Conservation (phyloP, 2,329 filamentous ascomycete genomes). For the Fusarium pseudonygamai region DNA sequence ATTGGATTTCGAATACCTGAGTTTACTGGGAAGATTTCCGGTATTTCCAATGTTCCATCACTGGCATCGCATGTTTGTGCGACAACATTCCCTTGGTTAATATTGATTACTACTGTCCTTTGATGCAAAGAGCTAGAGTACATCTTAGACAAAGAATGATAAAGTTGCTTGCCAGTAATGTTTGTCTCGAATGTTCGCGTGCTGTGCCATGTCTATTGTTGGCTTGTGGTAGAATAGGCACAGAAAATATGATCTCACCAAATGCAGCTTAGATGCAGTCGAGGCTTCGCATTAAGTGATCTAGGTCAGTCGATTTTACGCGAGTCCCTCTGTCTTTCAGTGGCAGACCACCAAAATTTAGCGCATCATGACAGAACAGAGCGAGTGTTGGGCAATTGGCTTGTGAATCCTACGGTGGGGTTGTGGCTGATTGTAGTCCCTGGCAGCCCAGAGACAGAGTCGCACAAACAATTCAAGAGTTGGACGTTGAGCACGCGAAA, state of each 20-base stretch:
- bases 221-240: background rate
- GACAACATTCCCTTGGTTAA: background rate
- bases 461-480: background rate
- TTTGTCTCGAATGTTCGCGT: background rate
- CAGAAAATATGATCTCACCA: background rate
- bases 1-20: background rate
- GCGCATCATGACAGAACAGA: background rate
- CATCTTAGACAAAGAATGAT: background rate
- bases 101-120: background rate
- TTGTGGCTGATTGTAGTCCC: background rate
- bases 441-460: background rate
- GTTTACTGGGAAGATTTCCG: background rate
- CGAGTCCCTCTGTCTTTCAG: background rate
- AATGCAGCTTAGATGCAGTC: background rate
- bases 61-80: background rate
- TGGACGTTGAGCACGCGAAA: background rate
- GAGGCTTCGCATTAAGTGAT: background rate
- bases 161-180: background rate
- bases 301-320: background rate
- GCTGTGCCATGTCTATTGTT: no score
- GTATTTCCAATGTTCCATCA: background rate
- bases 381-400: background rate
- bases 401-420: background rate
- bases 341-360: rapidly evolving
- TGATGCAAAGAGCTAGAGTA: background rate